Evolutionary conservation across 192 early-diverging fungal genomes (phyloP), one percentile per base, ranked within the genome.

Genomic region (Geranomyces variabilis): DNA sequence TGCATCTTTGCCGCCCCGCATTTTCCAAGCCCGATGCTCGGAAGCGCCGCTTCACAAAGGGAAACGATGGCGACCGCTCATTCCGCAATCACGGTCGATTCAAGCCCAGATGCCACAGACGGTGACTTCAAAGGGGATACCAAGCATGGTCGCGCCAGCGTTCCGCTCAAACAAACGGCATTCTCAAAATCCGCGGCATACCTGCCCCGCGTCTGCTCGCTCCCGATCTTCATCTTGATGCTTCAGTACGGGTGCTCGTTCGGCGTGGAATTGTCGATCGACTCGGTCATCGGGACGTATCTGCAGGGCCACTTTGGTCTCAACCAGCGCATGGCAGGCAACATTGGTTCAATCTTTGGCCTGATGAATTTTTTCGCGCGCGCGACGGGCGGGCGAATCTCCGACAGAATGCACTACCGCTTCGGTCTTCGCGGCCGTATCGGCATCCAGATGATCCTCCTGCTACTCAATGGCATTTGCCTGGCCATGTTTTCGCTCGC

Each of bases 301-400:
- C 84, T 86, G 48, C 51, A 70, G 19, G 58, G 21, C 0, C 73
- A 77, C 22, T 90, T 86, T 53, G 45, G 65, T 9, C 70, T 87
- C 33, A 58, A 61, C 24, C 75, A 82, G 44, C 73, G 68, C 0
- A 76, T 67, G 26, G 84, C 83, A 0, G 78, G 80, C 30, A 69
- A 73, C 60, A 63, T 88, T 56, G 88, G 78, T 22, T 79, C 86
- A 28, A 66, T 87, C 46, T 90, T 90, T 79, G 89, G 89, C 29
- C 63, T 90, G 19, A 77, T 91, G 75, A 90, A 90, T 67, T 14
- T 90, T 15, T 89, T 90, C 60, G 85, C 89, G 22, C 85, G 89
- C 34, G 79, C 83, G 1, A 67, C 81, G 3, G 89, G 89, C 30
- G 89, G 89, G 21, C 59, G 88, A 26, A 17, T 88, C 26, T 82